phyloP scores from a whole-genome alignment of 1,284 basidiomycete species.

The Apiotrichum gracile region DNA sequence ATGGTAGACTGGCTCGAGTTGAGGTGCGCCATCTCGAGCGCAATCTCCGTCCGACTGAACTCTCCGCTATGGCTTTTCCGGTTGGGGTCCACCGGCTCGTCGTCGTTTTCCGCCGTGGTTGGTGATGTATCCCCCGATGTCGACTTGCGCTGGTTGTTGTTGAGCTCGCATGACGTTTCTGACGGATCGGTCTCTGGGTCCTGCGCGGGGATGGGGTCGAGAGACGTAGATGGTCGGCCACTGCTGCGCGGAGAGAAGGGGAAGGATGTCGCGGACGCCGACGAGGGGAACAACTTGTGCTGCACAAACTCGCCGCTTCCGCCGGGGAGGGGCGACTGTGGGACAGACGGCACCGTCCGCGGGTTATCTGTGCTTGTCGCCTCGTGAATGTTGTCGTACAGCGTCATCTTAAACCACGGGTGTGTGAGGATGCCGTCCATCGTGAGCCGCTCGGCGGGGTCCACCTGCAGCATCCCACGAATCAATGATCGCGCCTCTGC shows the following conservation, averaged over 20 bases:
- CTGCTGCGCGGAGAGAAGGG: conserved; percentile 24
- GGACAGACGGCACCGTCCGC: not conserved
- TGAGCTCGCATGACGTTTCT: conserved; percentile 35
- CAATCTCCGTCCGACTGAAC: conserved; percentile 32
- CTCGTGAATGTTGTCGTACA: conserved; percentile 39
- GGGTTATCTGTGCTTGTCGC: conserved; percentile 23
- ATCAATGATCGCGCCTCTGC: conserved; percentile 78
- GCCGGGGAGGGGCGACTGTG: conserved; percentile 7
- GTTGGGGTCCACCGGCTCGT: conserved; percentile 15
- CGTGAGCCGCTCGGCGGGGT: conserved; percentile 66
- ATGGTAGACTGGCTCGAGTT: conserved; percentile 50
- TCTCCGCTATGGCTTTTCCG: conserved; percentile 29
- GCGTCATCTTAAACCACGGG: conserved; percentile 72
- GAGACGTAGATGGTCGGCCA: conserved; percentile 9
- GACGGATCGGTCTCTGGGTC: conserved; percentile 25
- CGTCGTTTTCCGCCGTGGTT: conserved; percentile 40
- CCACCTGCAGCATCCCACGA: conserved; percentile 68
- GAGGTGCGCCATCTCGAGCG: conserved; percentile 37
- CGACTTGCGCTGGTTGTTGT: conserved; percentile 14
- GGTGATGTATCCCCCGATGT: conserved; percentile 40
- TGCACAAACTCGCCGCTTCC: not conserved
- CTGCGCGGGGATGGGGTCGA: conserved; percentile 3
- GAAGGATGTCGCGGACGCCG: conserved; percentile 12
- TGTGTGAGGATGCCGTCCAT: conserved; percentile 84
- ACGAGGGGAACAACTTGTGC: not conserved